Percentiles rank a stretch among this genome's conserved stretches.
phyloP scores from a whole-genome alignment of 169 alveolate genomes.

The Plasmodium falciparum region DNA sequence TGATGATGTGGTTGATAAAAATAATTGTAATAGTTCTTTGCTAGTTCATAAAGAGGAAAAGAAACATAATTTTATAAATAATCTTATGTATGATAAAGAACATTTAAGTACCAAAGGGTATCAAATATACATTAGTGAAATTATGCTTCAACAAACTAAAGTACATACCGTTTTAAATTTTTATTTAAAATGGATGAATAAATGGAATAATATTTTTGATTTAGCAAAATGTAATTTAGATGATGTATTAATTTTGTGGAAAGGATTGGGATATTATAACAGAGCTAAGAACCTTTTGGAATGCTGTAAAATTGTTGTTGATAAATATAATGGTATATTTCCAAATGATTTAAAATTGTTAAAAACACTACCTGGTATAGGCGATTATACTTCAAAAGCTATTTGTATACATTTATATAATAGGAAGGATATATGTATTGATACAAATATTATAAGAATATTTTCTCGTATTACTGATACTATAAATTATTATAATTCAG shows the following conservation, averaged over 20 bases:
- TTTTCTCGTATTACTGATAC: constrained; percentile 77
- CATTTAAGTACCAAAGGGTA: constrained; percentile 59
- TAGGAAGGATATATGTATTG: constrained; percentile 77
- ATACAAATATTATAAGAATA: constrained; percentile 78
- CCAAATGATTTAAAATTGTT: constrained; percentile 68
- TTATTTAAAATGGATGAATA: constrained; percentile 80
- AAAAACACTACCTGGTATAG: constrained; percentile 81
- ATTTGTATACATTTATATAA: constrained; percentile 73
- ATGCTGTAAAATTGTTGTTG: constrained; percentile 73
- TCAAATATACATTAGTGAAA: constrained; percentile 81
- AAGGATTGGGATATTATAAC: constrained; percentile 80
- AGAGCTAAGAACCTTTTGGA: constrained; percentile 78
- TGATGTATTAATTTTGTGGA: constrained; percentile 76
- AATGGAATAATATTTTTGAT: constrained; percentile 71
- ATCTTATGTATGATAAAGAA: background rate
- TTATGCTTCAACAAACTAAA: constrained; percentile 84
- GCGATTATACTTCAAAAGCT: constrained; percentile 82
- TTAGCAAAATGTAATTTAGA: constrained; percentile 69
- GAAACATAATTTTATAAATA: background rate
- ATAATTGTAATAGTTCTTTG: background rate
- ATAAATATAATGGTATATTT: constrained; percentile 62
- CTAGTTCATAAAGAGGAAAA: background rate
- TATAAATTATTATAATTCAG: constrained; percentile 52
- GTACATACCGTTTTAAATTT: constrained; percentile 76
- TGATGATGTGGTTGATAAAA: background rate